Base-by-base conservation (phyloP, 2,329 filamentous ascomycete genomes). In the Leptographium radiaticola region DNA sequence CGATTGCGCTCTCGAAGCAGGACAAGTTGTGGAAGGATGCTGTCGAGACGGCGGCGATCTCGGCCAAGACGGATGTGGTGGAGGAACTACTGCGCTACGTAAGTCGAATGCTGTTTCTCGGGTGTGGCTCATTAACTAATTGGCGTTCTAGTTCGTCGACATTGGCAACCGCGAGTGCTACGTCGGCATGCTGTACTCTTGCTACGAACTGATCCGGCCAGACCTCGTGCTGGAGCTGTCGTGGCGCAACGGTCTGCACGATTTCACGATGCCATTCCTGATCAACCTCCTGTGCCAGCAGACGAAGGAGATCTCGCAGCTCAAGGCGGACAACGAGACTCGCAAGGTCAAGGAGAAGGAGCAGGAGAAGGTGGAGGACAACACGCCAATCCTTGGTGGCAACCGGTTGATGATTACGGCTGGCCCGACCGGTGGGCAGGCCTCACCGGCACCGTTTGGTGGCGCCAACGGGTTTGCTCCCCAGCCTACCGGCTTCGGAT, bases 241-340 rank as follows among this genome's bases (percentile, higher is more conserved):
- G 56, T 98, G 93, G 93, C 91, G 93, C 62, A 79, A 95, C 67
- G 89, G 89, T 56, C 84, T 98, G 42, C 83, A 84, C 63, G 93
- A 98, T 74, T 98, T 95, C 73, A 95, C 90, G 49, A 98, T 98
- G 94, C 93, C 93, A 18, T 98, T 95, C 77, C 94, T 98, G 89
- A 97, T 98, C 80, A 98, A 97, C 75, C 86, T 94, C 75, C 77
- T 98, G 59, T 82, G 84, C 62, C 89, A 95, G 70, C 90, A 97
- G 72, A 89, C 88, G 42, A 83, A 86, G 61, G 85, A 94, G 54
- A 85, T 98, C 61, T 81, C 89, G 56, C 68, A 76, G 56, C 79
- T 98, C 57, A 95, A 94, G 77, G 87, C 88, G 58, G 94, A 98
- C 71, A 98, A 97, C 66, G 94, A 98, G 70, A 67, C 66, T n/a